Evolutionary conservation across 78 protist species (phyloP).

Genomic region (Dictyostelium capitatum): DNA sequence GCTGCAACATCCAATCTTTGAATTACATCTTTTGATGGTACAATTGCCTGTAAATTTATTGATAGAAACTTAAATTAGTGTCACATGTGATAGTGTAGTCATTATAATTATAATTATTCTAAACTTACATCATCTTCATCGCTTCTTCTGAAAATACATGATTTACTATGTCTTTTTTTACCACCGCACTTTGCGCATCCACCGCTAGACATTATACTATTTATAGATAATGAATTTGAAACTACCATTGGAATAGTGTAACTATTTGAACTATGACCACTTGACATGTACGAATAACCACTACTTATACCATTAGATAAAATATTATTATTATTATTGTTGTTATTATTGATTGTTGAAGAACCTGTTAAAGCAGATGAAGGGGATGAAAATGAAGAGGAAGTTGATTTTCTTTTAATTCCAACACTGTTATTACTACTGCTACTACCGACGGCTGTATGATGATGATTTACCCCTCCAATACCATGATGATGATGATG

Average conservation of each 20-base stretch:
- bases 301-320: neutral
- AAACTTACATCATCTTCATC: slow-evolving; percentile 46
- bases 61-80: neutral
- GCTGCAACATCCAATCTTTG: slow-evolving; percentile 77
- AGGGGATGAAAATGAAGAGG: neutral
- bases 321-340: neutral
- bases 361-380: neutral
- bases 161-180: slow-evolving; percentile 44
- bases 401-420: slow-evolving; percentile 1
- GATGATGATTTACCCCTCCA: neutral
- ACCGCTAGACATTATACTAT: neutral
- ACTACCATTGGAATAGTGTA: neutral
- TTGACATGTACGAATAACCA: neutral
- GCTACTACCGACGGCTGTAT: neutral
- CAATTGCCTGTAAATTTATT: neutral
- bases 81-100: neutral
- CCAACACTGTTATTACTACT: neutral
- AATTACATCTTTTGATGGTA: slow-evolving; percentile 59
- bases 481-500: neutral
- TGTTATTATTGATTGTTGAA: too few relatives aligned
- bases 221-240: neutral
- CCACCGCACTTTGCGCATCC: slow-evolving; percentile 67
- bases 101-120: neutral
- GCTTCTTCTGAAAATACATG: slow-evolving; percentile 48
- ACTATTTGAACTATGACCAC: neutral